Percentiles rank a stretch among this genome's conserved stretches.
Evolutionary conservation across 768 basidiomycete genomes (phyloP).

Genomic region (Naganishia kalamii): DNA sequence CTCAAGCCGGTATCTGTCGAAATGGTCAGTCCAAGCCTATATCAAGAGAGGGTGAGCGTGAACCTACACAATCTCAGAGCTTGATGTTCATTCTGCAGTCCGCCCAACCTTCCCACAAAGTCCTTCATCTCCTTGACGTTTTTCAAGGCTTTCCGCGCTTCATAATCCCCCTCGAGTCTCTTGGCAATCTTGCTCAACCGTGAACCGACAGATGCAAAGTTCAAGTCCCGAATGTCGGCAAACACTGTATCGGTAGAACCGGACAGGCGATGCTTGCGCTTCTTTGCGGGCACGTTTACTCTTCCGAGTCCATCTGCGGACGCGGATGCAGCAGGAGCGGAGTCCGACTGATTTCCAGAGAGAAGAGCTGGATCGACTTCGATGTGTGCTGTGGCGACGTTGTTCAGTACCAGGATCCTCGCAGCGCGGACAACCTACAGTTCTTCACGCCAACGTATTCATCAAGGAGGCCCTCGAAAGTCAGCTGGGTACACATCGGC

Average conservation of each 20-base stretch:
- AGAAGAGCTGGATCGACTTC: conserved; percentile 48
- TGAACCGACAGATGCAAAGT: conserved; percentile 82
- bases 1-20: conserved; percentile 79
- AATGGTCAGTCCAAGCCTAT: not conserved
- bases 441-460: conserved; percentile 85
- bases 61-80: conserved; percentile 76
- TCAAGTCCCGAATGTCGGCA: conserved; percentile 75
- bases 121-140: conserved; percentile 85
- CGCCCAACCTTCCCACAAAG: conserved; percentile 91
- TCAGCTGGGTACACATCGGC: conserved; percentile 87
- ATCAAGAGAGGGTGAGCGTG: not conserved
- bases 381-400: conserved; percentile 43
- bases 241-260: conserved; percentile 71
- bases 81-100: conserved; percentile 85
- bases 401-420: not conserved
- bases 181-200: conserved; percentile 73
- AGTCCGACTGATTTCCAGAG: conserved; percentile 7
- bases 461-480: conserved; percentile 92
- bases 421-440: conserved; percentile 53
- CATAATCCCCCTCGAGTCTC: conserved; percentile 85
- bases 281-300: conserved; percentile 52
- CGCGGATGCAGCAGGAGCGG: conserved; percentile 18
- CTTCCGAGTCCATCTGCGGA: not conserved
- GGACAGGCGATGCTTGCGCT: conserved; percentile 83
- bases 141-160: conserved; percentile 78